Evolutionary conservation across 2,329 filamentous ascomycete genomes (phyloP), one percentile per base, ranked within the genome.

Genomic region (Aspergillus ibericus): DNA sequence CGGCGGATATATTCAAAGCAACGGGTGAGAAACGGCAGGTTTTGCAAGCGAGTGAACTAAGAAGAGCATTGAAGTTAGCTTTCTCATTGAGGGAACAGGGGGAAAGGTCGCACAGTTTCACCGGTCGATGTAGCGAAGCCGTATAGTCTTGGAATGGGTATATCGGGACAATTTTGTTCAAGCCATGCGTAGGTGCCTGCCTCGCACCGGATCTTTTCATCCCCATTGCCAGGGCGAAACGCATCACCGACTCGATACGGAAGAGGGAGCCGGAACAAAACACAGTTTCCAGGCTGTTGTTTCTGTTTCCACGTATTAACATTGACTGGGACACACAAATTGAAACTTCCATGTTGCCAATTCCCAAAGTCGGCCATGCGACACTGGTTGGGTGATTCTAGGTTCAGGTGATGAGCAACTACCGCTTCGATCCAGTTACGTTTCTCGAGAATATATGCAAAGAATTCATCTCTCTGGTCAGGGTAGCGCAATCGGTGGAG

Each of bases 121-220:
- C 44, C 44, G 5, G 44, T 47, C 1, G 44, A 25, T 5, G 25
- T 25, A n/a, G 44, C 44, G 29, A 47, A 47, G 13, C 44, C 44
- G 27, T 47, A 53, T 32, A 42, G 36, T 13, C 15, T 6, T 29
- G 69, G 66, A 42, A 63, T 70, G 25, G 64, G 66, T 2, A 70
- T 51, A 32, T 63, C 56, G 5, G 68, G 68, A 53, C 65, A 70
- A 22, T 66, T 61, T 25, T 63, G 52, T 51, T 66, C 53, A 18
- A 71, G 60, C 68, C 66, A 71, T 27, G 63, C 61, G 60, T 70
- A 72, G 8, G 68, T 64, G 1, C 60, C 68, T 10, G 65, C 68
- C 55, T 72, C 69, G 53, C 65, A 71, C 32, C 54, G 57, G 40
- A 70, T 46, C 51, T 72, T 71, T 55, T 72, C 68, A 53, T 71